These are phyloP conservation scores for Nothophaeocryptopus gaeumannii DNA, from an alignment of 2,329 filamentous ascomycete genomes.

Conservation along the genomic window DNA sequence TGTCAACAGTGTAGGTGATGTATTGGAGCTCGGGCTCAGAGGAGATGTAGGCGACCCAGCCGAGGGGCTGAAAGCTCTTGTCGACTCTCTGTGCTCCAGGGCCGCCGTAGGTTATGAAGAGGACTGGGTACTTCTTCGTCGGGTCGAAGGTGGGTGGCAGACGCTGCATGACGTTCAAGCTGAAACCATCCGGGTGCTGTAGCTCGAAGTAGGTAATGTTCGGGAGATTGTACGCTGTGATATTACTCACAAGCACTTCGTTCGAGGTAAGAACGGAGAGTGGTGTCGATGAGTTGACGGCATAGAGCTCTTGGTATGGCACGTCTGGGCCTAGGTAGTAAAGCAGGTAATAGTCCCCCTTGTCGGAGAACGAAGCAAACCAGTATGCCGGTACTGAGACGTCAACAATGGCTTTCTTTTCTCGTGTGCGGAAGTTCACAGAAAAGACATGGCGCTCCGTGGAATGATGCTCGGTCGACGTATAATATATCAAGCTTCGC, in stretches of 20 bases:
- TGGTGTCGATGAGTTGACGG: slow-evolving; percentile 54
- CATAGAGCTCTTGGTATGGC: slow-evolving; percentile 66
- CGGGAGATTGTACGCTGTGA: slow-evolving; percentile 61
- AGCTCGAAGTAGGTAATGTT: slow-evolving; percentile 64
- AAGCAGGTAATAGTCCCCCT: slow-evolving; percentile 63
- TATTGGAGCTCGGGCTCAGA: slow-evolving; percentile 67
- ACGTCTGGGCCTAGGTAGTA: slow-evolving; percentile 64
- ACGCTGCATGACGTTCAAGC: slow-evolving; percentile 62
- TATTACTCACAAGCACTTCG: slow-evolving; percentile 52
- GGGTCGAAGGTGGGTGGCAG: slow-evolving; percentile 64
- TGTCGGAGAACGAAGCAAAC: slow-evolving; percentile 63
- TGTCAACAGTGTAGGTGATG: slow-evolving; percentile 66
- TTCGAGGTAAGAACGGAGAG: slow-evolving; percentile 62
- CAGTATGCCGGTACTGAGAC: slow-evolving; percentile 58
- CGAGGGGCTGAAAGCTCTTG: slow-evolving; percentile 55
- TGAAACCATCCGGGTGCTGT: slow-evolving; percentile 59
- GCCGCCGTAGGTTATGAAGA: slow-evolving; percentile 68
- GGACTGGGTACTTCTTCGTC: slow-evolving; percentile 61
- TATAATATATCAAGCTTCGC: slow-evolving; percentile 60
- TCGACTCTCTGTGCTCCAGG: slow-evolving; percentile 61
- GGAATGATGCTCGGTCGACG: slow-evolving; percentile 62
- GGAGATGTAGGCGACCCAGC: slow-evolving; percentile 62
- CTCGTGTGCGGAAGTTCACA: slow-evolving; percentile 56
- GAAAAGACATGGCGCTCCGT: slow-evolving; percentile 68
- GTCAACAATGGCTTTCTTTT: slow-evolving; percentile 61